Base-by-base conservation (phyloP, 192 early-diverging fungal species). In the Coemansia sp. region DNA sequence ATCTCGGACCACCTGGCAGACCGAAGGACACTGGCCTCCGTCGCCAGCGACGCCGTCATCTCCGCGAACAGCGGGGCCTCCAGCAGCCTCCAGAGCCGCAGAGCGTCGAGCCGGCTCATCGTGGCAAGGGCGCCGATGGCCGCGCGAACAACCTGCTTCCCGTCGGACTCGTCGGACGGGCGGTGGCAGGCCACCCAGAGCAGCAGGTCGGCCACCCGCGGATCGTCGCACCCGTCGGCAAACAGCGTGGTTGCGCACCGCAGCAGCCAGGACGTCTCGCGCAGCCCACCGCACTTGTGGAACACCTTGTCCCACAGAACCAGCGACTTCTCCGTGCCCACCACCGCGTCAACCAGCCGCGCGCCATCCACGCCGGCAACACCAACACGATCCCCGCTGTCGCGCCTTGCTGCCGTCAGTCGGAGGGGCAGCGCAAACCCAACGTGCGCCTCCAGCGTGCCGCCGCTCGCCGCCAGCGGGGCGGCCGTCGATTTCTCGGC, bases 251-350 rank as follows among this genome's bases (percentile, higher is more conserved):
- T 77, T 26, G 88, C 73, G 37, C 89, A 72, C 60, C 91, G 90
- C 41, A 87, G 81, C 39, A 91, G 75, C 88, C 94, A 92, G 9
- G 74, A 76, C 40, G 86, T 86, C 69, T 94, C 93, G 16, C 85
- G 79, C 5, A 83, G 69, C 15, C 68, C 74, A 4, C 86, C 73
- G 42, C 90, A 84, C 72, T 93, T 93, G 58, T 85, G 86, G 64
- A 90, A 96, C 39, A 89, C 88, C 74, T 92, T 93, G 61, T 96
- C 93, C 86, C 90, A 91, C 45, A 95, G 74, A 11, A 93, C 80
- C 56, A 91, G 91, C 7, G 92, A 92, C 58, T 88, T 90, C 61
- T 90, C 88, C 16, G 86, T 74, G 6, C 67, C 68, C 26, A 76
- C 66, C 5, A 72, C 63, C 48, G 85, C 62, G 7, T 85, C 60